Base-by-base conservation (phyloP, 129 eudicot genomes). In the Centaurea solstitialis region DNA sequence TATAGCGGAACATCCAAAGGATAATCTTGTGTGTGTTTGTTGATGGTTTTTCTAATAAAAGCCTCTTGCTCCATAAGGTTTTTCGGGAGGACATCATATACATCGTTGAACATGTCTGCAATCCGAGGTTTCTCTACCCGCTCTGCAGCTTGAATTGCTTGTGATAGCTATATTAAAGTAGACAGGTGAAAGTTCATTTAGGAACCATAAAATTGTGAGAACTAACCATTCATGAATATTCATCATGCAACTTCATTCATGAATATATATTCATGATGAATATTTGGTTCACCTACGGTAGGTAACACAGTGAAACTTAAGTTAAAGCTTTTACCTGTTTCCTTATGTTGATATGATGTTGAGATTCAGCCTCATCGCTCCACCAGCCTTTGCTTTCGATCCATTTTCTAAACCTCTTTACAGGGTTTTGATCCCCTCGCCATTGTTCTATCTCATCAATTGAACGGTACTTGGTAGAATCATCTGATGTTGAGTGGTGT, bases 401-500 rank as follows among this genome's bases (percentile, higher is more conserved):
- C 94, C 94, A 95, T 87, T 83, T 89, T 62, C 92, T 86, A 41
- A 90, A 95, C 74, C 97, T 87, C 1, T 85, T 71, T 5, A 92
- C 90, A 23, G 99, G 99, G 70, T 92, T 88, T 84, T 90, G 90
- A 81, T 81, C 86, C 12, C 11, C 81, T 91, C 83, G 81, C 98
- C 98, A 95, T 85, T 83, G 80, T 81, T 92, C 93, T 0, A 95
- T 95, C 76, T 91, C 97, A 37, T 86, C 82, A 65, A 80, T 79
- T 7, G 94, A 81, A 66, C 97, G 94, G 74, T 92, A 92, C 70
- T 76, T 92, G 6, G 94, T 89, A 28, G 99, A 92, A 77, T 94
- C 97, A 73, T 92, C 99, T 4, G 97, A 92, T 22, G 99, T 92
- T 0, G 97, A 80, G 86, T 94, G 99, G 87, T 92, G 97, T 68